A percentile compares a stretch with the other conserved stretches of the same genome.
Conservation (phyloP, 371 early-diverging fungal species). For the Blakeslea trispora region DNA sequence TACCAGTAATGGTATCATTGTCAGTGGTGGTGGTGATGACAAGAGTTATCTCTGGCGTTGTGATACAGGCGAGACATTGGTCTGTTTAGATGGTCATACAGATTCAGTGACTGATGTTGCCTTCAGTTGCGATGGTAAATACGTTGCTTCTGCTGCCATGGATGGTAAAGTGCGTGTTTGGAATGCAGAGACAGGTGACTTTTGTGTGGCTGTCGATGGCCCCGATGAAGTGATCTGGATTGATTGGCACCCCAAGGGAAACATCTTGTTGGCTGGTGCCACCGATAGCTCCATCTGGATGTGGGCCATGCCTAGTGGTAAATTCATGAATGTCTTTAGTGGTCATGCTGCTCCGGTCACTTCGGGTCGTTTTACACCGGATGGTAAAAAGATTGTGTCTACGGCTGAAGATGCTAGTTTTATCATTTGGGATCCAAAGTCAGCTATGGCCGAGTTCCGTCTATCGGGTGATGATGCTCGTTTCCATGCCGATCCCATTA, state of each 20-base stretch:
- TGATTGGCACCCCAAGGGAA: conserved; percentile 95
- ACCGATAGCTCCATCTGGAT: conserved; percentile 93
- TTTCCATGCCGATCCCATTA: conserved; percentile 86
- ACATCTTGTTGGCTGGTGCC: conserved; percentile 85
- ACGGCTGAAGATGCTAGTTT: conserved; percentile 86
- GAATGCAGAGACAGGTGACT: conserved; percentile 63
- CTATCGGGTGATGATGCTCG: conserved; percentile 78
- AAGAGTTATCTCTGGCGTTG: conserved; percentile 88
- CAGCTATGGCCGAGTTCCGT: conserved; percentile 66
- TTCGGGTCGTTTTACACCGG: conserved; percentile 87
- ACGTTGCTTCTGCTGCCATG: conserved; percentile 93
- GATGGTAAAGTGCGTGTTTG: conserved; percentile 93
- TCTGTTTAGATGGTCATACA: conserved; percentile 68
- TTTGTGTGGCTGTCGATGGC: conserved; percentile 77
- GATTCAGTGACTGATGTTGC: conserved; percentile 87
- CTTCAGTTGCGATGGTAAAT: conserved; percentile 87
- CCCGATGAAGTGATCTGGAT: conserved; percentile 87
- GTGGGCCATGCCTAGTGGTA: conserved; percentile 89
- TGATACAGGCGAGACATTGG: conserved; percentile 78
- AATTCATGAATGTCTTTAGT: conserved; percentile 91
- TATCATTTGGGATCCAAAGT: conserved; percentile 93
- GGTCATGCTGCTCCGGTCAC: conserved; percentile 87
- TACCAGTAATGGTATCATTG: conserved; percentile 60
- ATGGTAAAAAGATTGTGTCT: conserved; percentile 82
- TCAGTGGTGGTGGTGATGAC: conserved; percentile 95